Conservation (phyloP, 306 rosid genomes). For the Pueraria montana region DNA sequence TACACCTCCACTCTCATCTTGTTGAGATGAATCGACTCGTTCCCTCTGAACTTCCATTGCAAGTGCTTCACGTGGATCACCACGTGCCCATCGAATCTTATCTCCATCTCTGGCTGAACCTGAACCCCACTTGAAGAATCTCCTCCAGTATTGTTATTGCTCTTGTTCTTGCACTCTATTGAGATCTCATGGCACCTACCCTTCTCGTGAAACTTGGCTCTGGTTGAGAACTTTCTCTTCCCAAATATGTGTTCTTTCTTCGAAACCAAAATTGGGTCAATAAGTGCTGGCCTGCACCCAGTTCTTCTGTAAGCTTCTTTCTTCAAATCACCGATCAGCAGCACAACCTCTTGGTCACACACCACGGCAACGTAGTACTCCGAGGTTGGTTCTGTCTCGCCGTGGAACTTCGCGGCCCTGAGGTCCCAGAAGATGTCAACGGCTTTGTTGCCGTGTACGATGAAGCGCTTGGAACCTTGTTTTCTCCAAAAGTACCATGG, state of each 20-base stretch:
- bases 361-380: slow-evolving; percentile 83
- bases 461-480: slow-evolving; percentile 81
- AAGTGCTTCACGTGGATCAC: slow-evolving; percentile 82
- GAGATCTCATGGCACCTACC: slow-evolving; percentile 73
- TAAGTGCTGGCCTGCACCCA: slow-evolving; percentile 74
- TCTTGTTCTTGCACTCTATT: slow-evolving; percentile 69
- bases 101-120: slow-evolving; percentile 87
- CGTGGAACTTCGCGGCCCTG: slow-evolving; percentile 76
- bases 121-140: slow-evolving; percentile 43
- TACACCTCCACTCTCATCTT: slow-evolving; percentile 75
- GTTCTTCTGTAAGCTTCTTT: slow-evolving; percentile 79
- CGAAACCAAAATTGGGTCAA: slow-evolving; percentile 75
- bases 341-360: slow-evolving; percentile 75
- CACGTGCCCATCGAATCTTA: slow-evolving; percentile 79
- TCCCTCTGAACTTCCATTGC: slow-evolving; percentile 98
- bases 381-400: slow-evolving; percentile 79
- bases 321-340: slow-evolving; percentile 80
- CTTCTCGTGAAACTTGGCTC: slow-evolving; percentile 67
- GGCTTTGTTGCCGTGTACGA: slow-evolving; percentile 61
- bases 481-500: slow-evolving; percentile 98
- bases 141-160: not conserved
- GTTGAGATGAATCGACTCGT: slow-evolving; percentile 66
- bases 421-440: slow-evolving; percentile 89
- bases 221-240: slow-evolving; percentile 72
- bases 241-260: slow-evolving; percentile 84